Base-by-base conservation (phyloP, 192 early-diverging fungal species). In the Phlyctochytrium planicorne region DNA sequence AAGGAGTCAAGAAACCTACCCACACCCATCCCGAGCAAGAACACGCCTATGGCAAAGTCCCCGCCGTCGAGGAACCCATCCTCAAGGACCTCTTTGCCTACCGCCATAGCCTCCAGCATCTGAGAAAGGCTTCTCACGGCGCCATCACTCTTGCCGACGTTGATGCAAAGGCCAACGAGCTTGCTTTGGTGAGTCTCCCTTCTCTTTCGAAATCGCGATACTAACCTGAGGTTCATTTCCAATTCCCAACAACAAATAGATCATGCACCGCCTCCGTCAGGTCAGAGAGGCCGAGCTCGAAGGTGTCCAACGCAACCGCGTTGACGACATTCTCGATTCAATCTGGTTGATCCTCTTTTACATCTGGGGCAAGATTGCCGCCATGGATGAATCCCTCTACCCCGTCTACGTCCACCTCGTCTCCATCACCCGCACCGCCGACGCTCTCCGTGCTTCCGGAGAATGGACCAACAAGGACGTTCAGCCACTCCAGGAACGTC, bases 281-380 rank as follows among this genome's bases (percentile, higher is more conserved):
- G 30, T 31, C 16, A 34, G 61, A 27, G 14, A 12, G 30, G 36
- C 30, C 16, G 59, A 36, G n/a, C n/a, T 27, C 50, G 63, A 56
- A 23, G 3, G 47, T 27, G 31, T 40, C 23, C 32, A 24, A 6
- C 14, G 64, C 14, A 72, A 72, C 32, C 63, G 70, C 53, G 36
- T 65, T 16, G 70, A 72, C 59, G 60, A 66, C 47, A 34, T 66
- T 2, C 36, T 72, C 30, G 70, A 72, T 59, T 29, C 63, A 20
- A 67, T 67, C 70, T 72, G 70, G 70, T 59, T 72, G 70, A 50
- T 53, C 20, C 65, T 72, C 24, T 72, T 72, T 33, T 65, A 30
- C 63, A 52, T 67, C 6, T 63, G 69, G 69, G 52, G 31, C 29
- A 71, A 71, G 53, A 71, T 71, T 40, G 69, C 50, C 20, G 62